A percentile compares a stretch with the other conserved stretches of the same genome.
These are phyloP conservation scores for Nidula niveotomentosa DNA, from an alignment of 1,284 basidiomycete genomes.

Conservation along the genomic window DNA sequence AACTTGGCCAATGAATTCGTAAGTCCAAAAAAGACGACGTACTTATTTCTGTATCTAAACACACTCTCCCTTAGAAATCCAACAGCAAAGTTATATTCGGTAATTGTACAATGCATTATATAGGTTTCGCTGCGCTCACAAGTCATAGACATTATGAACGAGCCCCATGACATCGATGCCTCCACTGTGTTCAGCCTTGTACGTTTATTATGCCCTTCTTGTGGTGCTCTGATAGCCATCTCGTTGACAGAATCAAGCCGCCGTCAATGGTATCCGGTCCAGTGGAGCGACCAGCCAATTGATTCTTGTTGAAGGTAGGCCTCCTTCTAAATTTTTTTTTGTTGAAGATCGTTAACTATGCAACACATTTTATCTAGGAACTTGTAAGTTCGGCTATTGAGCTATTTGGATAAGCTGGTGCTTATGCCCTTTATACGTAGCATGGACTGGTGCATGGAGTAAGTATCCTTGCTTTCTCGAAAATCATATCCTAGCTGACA, in stretches of 20 bases:
- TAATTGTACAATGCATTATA: background rate
- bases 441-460: constrained; percentile 52
- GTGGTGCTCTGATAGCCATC: background rate
- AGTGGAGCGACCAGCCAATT: constrained; percentile 56
- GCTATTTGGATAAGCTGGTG: background rate
- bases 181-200: constrained; percentile 44
- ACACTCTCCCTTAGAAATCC: constrained; percentile 33
- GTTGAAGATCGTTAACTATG: no score
- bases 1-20: constrained; percentile 56
- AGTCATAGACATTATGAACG: constrained; percentile 46
- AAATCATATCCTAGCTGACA: background rate
- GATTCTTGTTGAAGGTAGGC: constrained; percentile 51
- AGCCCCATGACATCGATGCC: constrained; percentile 56
- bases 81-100: constrained; percentile 59
- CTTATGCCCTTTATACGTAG: constrained; percentile 15
- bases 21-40: constrained; percentile 13
- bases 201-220: constrained; percentile 8
- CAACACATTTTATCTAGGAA: constrained; percentile 21
- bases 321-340: constrained; percentile 5
- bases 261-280: constrained; percentile 60
- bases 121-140: background rate
- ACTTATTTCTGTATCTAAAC: no score
- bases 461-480: constrained; percentile 5
- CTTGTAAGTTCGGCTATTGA: constrained; percentile 29
- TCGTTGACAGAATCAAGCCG: constrained; percentile 53